A percentile compares a stretch with the other conserved stretches of the same genome.
Evolutionary conservation across 108 stramenopile genomes (phyloP).

Genomic region (Skeletonema menzelii): DNA sequence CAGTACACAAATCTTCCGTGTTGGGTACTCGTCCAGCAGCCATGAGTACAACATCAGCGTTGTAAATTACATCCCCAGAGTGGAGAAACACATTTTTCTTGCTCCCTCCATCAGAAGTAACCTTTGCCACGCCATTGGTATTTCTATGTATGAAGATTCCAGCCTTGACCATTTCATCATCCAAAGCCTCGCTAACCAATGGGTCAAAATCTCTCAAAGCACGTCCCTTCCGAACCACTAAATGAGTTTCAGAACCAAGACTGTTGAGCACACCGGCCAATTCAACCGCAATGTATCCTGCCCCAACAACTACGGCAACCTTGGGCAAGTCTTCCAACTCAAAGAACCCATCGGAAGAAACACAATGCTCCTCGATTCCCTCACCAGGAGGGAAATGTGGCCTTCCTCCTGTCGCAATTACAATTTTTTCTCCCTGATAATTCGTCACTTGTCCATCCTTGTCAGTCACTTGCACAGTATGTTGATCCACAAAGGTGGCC

Average conservation of each 20-base stretch:
- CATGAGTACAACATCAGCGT: conserved; percentile 74
- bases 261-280: conserved; percentile 89
- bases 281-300: conserved; percentile 97
- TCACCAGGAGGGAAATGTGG: conserved; percentile 72
- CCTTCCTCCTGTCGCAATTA: conserved; percentile 91
- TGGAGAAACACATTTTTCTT: conserved; percentile 63
- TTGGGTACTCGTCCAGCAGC: conserved; percentile 80
- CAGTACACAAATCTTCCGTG: conserved; percentile 41
- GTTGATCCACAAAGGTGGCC: conserved; percentile 51
- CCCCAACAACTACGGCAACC: conserved; percentile 93
- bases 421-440: conserved; percentile 65
- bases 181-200: conserved; percentile 64
- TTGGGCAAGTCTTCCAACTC: conserved; percentile 83
- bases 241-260: conserved; percentile 72
- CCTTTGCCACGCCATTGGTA: conserved; percentile 66
- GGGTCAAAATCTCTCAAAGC: conserved; percentile 87
- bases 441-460: conserved; percentile 17
- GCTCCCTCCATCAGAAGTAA: conserved; percentile 46
- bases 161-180: conserved; percentile 67
- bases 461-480: conserved; percentile 46
- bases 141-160: conserved; percentile 77
- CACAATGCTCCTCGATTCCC: conserved; percentile 74
- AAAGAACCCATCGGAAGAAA: conserved; percentile 93
- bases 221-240: conserved; percentile 62
- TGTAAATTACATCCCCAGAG: conserved; percentile 66